A percentile compares a stretch with the other conserved stretches of the same genome.
phyloP scores from a whole-genome alignment of 208 protist species.

The Crithidia fasciculata region DNA sequence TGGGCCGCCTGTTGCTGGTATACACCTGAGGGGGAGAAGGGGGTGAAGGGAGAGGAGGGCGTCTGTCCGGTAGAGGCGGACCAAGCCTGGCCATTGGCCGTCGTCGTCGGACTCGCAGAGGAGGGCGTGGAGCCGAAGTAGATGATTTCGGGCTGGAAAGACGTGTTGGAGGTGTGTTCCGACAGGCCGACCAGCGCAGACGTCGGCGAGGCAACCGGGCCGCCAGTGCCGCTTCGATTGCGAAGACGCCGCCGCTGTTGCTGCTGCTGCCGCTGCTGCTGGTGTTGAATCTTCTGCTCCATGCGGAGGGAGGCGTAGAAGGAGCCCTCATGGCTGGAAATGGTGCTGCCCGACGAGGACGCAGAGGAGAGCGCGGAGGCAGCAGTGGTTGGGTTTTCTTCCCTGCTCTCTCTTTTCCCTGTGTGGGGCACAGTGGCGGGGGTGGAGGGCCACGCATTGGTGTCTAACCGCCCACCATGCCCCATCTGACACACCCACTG shows the following conservation, averaged over 20 bases:
- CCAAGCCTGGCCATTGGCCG: not conserved
- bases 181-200: not conserved
- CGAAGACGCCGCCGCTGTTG: not conserved
- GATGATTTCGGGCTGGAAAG: conserved; percentile 13
- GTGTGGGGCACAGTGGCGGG: not conserved
- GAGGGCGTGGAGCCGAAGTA: conserved; percentile 9
- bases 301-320: conserved; percentile 15
- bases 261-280: conserved; percentile 1
- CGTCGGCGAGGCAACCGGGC: not conserved
- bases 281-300: not conserved
- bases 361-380: too few relatives aligned
- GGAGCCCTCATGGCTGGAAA: conserved; percentile 13
- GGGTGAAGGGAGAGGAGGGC: conserved; percentile 14
- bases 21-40: not conserved
- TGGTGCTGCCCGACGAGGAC: not conserved
- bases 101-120: not conserved
- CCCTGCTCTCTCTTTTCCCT: not conserved
- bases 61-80: not conserved
- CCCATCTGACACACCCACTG: conserved; percentile 6
- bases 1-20: not conserved
- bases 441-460: not conserved
- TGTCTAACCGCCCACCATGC: not conserved
- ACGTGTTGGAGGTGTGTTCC: not conserved
- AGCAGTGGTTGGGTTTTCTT: not conserved
- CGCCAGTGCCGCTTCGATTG: not conserved